Conservation (phyloP, 1,139 yeast genomes). For the Blastobotrys illinoisensis region DNA sequence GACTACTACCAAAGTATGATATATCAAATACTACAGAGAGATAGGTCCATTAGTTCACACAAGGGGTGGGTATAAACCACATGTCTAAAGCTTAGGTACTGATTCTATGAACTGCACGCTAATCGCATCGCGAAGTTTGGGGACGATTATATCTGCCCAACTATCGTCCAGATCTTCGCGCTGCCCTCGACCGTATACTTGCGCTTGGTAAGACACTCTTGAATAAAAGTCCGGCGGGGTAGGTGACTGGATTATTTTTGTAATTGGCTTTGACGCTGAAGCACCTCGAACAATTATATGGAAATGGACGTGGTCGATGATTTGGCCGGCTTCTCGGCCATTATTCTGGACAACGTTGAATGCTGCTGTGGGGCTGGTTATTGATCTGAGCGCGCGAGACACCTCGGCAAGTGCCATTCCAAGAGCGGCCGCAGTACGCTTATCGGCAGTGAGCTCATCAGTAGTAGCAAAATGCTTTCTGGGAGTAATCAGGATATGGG, state of each 20-base stretch:
- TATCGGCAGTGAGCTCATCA: conserved; percentile 72
- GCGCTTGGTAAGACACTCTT: conserved; percentile 21
- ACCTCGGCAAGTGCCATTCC: conserved; percentile 65
- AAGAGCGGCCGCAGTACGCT: conserved; percentile 58
- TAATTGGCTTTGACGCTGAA: background rate
- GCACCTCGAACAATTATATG: conserved; percentile 40
- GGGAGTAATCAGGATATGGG: conserved; percentile 76
- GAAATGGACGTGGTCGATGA: conserved; percentile 86
- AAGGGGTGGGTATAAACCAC: no score
- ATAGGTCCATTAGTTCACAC: no score
- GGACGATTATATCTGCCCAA: conserved; percentile 19
- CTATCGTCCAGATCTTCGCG: conserved; percentile 28
- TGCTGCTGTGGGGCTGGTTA: conserved; percentile 58
- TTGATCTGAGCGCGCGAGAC: conserved; percentile 45
- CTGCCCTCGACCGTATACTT: conserved; percentile 29
- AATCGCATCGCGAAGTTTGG: conserved; percentile 12
- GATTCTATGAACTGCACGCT: background rate
- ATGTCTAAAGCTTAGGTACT: background rate
- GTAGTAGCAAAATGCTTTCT: conserved; percentile 75
- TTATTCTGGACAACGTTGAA: conserved; percentile 83
- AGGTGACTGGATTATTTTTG: conserved; percentile 5
- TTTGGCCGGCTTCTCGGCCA: conserved; percentile 83
- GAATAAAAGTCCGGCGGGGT: conserved; percentile 10
- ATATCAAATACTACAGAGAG: no score
- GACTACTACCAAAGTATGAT: no score